Conservation (phyloP, 345 rosid genomes). For the Sapria himalayana region DNA sequence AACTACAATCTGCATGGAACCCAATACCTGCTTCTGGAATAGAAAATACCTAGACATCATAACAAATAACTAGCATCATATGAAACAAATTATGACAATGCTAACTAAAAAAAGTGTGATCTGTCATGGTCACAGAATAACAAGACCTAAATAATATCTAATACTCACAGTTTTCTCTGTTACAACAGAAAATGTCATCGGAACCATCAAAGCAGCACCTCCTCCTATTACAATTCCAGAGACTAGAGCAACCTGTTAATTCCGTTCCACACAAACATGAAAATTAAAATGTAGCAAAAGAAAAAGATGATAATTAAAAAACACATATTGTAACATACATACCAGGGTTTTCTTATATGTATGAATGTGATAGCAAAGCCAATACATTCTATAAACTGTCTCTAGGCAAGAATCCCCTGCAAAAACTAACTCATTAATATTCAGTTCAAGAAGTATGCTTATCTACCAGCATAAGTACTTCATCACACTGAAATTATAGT, state of each 20-base stretch:
- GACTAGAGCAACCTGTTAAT: conserved; percentile 55
- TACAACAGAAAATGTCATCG: conserved; percentile 81
- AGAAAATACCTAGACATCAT: conserved; percentile 43
- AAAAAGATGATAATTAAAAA: background rate
- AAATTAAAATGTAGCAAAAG: background rate
- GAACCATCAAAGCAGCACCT: conserved; percentile 82
- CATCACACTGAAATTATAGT: too few relatives aligned
- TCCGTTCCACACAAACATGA: background rate
- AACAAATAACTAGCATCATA: too few relatives aligned
- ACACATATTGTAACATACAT: background rate
- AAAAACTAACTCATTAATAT: conserved; percentile 6
- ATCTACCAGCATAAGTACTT: too few relatives aligned
- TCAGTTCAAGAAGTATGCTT: too few relatives aligned
- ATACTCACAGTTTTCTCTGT: conserved; percentile 74
- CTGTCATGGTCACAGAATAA: too few relatives aligned
- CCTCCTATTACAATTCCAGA: conserved; percentile 97
- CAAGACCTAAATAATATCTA: too few relatives aligned
- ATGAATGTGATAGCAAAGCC: conserved; percentile 88
- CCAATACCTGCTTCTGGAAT: conserved; percentile 95
- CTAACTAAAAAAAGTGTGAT: too few relatives aligned
- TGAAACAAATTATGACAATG: too few relatives aligned
- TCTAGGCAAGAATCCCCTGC: conserved; percentile 87
- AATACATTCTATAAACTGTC: conserved; percentile 86
- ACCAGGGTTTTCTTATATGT: conserved; percentile 74
- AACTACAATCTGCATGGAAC: conserved; percentile 81